A percentile compares a stretch with the other conserved stretches of the same genome.
phyloP scores from a whole-genome alignment of 208 protist species.

The Wallacemonas collosoma region DNA sequence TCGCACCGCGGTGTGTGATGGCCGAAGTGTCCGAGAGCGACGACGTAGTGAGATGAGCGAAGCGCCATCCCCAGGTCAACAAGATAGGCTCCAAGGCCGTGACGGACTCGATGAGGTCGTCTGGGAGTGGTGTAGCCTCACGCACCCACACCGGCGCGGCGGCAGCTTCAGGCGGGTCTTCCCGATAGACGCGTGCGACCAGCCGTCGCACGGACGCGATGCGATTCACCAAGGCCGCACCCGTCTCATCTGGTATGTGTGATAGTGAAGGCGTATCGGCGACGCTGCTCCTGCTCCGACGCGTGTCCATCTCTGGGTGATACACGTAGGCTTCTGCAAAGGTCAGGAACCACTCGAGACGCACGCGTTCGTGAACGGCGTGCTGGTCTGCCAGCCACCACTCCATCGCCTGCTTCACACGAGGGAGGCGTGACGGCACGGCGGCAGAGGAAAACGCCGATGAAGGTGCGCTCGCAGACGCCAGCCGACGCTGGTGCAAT shows the following conservation, averaged over 20 bases:
- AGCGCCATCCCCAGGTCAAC: conserved; percentile 66
- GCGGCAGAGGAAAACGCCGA: not conserved
- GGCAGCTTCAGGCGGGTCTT: not conserved
- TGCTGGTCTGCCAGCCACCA: conserved; percentile 75
- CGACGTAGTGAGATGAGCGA: not conserved
- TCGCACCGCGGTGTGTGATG: too few species aligned
- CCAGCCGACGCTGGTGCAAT: not conserved
- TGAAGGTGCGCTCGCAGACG: not conserved
- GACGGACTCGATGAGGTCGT: conserved; percentile 20
- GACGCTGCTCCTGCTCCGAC: too few species aligned
- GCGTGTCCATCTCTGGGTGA: conserved; percentile 22
- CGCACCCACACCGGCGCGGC: not conserved
- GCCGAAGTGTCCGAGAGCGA: too few species aligned
- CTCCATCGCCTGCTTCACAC: not conserved
- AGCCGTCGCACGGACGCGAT: not conserved
- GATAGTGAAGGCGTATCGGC: not conserved
- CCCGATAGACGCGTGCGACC: not conserved
- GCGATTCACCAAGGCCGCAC: not conserved
- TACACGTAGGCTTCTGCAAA: conserved; percentile 75
- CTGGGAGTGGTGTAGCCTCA: not conserved
- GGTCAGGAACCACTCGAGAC: conserved; percentile 70
- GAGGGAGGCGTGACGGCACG: not conserved
- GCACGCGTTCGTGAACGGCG: conserved; percentile 75
- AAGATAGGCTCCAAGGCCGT: conserved; percentile 38
- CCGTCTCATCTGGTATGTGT: not conserved